A percentile compares a stretch with the other conserved stretches of the same genome.
Evolutionary conservation across 129 eudicot genomes (phyloP).

Genomic region (Smallanthus sonchifolius): DNA sequence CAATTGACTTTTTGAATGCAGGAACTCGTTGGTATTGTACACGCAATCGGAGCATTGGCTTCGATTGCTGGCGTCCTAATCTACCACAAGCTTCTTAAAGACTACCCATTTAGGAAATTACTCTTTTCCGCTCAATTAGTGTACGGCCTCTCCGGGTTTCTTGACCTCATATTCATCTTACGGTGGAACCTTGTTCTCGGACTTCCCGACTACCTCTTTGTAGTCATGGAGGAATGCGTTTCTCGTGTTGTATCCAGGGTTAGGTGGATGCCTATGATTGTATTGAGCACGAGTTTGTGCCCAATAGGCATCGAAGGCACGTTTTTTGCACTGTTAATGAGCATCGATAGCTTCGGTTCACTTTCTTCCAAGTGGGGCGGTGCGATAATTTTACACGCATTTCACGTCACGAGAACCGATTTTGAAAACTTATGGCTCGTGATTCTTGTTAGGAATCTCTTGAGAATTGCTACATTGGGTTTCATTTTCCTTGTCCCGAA

Average conservation of each 20-base stretch:
- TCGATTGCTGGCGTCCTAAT: constrained; percentile 55
- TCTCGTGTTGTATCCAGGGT: constrained; percentile 34
- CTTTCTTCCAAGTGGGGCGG: constrained; percentile 56
- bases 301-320: constrained; percentile 68
- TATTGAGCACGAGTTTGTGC: constrained; percentile 51
- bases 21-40: constrained; percentile 59
- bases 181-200: constrained; percentile 48
- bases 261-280: constrained; percentile 67
- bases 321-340: constrained; percentile 61
- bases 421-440: constrained; percentile 52
- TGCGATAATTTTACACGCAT: constrained; percentile 37
- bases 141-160: constrained; percentile 49
- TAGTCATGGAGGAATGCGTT: constrained; percentile 43
- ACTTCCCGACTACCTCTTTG: constrained; percentile 56
- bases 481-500: constrained; percentile 52
- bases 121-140: constrained; percentile 51
- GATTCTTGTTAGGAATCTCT: constrained; percentile 36
- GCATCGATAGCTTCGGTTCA: constrained; percentile 53
- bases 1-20: constrained; percentile 6
- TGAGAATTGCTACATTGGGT: constrained; percentile 42
- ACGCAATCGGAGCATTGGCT: constrained; percentile 56
- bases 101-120: constrained; percentile 40
- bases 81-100: constrained; percentile 53
- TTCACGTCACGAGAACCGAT: constrained; percentile 50
- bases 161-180: constrained; percentile 51